Evolutionary conservation across 2,329 filamentous ascomycete genomes (phyloP).

Genomic region (Aspergillus arachidicola): DNA sequence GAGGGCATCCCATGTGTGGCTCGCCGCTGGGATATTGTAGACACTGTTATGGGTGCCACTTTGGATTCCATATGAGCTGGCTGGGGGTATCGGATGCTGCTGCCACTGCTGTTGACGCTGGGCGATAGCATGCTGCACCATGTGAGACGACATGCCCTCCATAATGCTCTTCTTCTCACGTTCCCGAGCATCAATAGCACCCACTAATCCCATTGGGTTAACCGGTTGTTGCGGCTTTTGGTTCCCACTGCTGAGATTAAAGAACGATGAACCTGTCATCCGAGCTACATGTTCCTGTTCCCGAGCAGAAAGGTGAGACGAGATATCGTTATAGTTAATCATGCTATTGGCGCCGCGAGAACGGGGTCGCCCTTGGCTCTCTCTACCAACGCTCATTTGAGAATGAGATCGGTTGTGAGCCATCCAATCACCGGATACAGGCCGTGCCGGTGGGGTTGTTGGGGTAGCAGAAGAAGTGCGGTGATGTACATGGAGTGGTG

Average conservation of each 20-base stretch:
- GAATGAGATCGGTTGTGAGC: slow-evolving; percentile 36
- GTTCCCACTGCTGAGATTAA: slow-evolving; percentile 64
- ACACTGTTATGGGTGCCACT: slow-evolving; percentile 23
- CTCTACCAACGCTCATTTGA: slow-evolving; percentile 31
- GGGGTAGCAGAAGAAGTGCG: slow-evolving; percentile 59
- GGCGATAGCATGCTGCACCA: slow-evolving; percentile 72
- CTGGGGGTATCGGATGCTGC: slow-evolving; percentile 37
- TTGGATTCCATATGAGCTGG: slow-evolving; percentile 16
- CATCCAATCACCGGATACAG: slow-evolving; percentile 44
- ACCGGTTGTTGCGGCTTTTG: slow-evolving; percentile 53
- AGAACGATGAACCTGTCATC: slow-evolving; percentile 74
- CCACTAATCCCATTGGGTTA: slow-evolving; percentile 66
- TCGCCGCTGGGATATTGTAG: slow-evolving; percentile 40
- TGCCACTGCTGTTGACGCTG: slow-evolving; percentile 63
- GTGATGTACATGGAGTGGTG: slow-evolving; percentile 62
- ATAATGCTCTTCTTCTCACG: slow-evolving; percentile 73
- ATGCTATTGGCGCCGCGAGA: slow-evolving; percentile 62
- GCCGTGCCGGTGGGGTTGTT: slow-evolving; percentile 41
- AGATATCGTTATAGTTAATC: slow-evolving; percentile 55
- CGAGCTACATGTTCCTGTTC: slow-evolving; percentile 89
- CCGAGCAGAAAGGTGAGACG: slow-evolving; percentile 72
- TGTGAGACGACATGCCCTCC: slow-evolving; percentile 68
- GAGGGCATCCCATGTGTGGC: slow-evolving; percentile 40
- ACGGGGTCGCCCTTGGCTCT: slow-evolving; percentile 35
- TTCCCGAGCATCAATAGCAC: slow-evolving; percentile 78